Percentiles rank a stretch among this genome's conserved stretches.
These are phyloP conservation scores for Coccomyxa sp. DNA, from an alignment of 139 green algal species.

Conservation along the genomic window DNA sequence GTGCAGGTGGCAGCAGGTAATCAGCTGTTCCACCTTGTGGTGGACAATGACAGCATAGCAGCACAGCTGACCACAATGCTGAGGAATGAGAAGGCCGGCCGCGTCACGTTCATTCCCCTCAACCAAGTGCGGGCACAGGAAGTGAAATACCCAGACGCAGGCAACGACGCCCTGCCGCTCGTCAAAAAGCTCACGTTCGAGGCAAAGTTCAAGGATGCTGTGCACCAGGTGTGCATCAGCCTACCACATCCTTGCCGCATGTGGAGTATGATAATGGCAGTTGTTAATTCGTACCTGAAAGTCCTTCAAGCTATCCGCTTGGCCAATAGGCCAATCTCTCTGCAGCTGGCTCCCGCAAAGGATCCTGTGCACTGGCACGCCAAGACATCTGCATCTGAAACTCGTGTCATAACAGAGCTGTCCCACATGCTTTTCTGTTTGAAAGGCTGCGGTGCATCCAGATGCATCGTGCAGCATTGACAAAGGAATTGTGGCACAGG, in stretches of 20 bases:
- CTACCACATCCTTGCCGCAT: background rate
- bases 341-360: too few relatives aligned
- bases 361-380: too few relatives aligned
- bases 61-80: constrained; percentile 64
- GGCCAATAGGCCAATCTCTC: too few relatives aligned
- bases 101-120: constrained; percentile 94
- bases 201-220: constrained; percentile 47
- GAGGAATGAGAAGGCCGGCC: constrained; percentile 53
- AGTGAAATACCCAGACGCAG: constrained; percentile 51
- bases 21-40: constrained; percentile 69
- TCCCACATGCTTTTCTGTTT: too few relatives aligned
- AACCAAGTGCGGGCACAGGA: constrained; percentile 50
- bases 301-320: too few relatives aligned
- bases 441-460: too few relatives aligned
- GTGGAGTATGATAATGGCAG: background rate
- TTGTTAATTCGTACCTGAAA: too few relatives aligned
- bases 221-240: constrained; percentile 47
- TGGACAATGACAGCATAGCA: constrained; percentile 79
- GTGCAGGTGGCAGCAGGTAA: constrained; percentile 25
- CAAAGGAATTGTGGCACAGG: constrained; percentile 15
- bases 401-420: too few relatives aligned
- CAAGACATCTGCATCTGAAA: too few relatives aligned
- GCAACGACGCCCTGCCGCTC: constrained; percentile 69
- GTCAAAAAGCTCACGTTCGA: constrained; percentile 67
- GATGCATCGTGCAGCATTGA: too few relatives aligned